Conservation (phyloP, 2,329 filamentous ascomycete genomes). For the Colletotrichum cereale region DNA sequence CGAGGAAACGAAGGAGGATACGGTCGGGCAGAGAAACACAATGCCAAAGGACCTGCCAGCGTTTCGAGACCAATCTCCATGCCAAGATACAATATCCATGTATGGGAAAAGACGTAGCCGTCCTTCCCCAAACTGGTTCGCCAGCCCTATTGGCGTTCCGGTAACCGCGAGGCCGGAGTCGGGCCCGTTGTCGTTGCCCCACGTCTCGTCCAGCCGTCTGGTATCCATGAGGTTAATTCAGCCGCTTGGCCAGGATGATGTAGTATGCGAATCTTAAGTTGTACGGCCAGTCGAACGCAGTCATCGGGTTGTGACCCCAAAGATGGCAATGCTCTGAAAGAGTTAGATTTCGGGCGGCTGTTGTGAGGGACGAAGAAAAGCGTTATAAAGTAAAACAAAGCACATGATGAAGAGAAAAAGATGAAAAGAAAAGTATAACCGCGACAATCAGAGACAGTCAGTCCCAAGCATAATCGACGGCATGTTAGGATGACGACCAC, state of each 20-base stretch:
- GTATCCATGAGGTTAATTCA: constrained; percentile 1
- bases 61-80: not conserved
- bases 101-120: not conserved
- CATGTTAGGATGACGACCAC: not conserved
- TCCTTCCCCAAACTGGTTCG: not conserved
- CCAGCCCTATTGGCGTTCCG: not conserved
- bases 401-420: not conserved
- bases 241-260: constrained; percentile 17
- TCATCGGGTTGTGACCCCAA: not conserved
- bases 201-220: constrained; percentile 15
- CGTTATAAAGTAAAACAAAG: not conserved
- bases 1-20: not conserved
- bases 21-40: not conserved
- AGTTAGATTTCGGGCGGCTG: constrained; percentile 13
- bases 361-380: not conserved
- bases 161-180: not conserved
- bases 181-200: not conserved
- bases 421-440: not conserved
- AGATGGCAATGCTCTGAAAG: not conserved
- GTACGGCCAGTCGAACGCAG: constrained; percentile 11
- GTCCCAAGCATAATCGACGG: not conserved
- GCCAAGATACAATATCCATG: not conserved
- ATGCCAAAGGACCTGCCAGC: not conserved
- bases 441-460: not conserved
- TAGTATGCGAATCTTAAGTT: not conserved